phyloP scores from a whole-genome alignment of 495 filamentous ascomycete genomes.

The Penicillium atrosanguineum region DNA sequence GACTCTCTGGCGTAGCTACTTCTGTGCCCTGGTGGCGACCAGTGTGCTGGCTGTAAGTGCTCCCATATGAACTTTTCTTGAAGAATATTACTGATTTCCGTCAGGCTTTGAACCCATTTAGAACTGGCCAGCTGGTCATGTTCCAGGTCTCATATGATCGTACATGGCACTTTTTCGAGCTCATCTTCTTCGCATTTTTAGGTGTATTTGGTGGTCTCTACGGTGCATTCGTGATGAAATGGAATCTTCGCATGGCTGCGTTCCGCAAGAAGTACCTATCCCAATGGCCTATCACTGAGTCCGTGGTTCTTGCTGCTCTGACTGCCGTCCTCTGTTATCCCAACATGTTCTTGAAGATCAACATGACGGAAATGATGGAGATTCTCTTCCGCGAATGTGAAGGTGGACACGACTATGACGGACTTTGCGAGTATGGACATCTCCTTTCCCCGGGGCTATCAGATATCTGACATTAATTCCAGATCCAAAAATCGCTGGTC shows the following conservation, averaged over 20 bases:
- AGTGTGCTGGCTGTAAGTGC: constrained; percentile 73
- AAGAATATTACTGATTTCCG: constrained; percentile 12
- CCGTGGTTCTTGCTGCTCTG: constrained; percentile 73
- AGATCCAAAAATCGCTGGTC: constrained; percentile 64
- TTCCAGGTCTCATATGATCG: constrained; percentile 97
- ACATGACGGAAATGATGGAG: constrained; percentile 99
- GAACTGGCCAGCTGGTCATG: constrained; percentile 99
- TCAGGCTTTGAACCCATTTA: constrained; percentile 89
- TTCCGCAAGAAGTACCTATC: constrained; percentile 94
- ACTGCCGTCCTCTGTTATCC: constrained; percentile 94
- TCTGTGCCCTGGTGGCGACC: constrained; percentile 94
- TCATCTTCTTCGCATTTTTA: constrained; percentile 87
- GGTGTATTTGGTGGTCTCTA: constrained; percentile 95
- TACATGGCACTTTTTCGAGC: constrained; percentile 96
- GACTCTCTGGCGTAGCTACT: constrained; percentile 97
- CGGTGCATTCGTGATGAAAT: constrained; percentile 96
- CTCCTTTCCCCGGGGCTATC: background rate
- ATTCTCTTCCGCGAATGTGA: constrained; percentile 95
- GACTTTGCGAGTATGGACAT: constrained; percentile 72
- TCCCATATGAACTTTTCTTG: background rate
- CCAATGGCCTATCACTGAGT: constrained; percentile 83
- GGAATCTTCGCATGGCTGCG: constrained; percentile 87
- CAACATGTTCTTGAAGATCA: constrained; percentile 92
- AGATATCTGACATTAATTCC: constrained; percentile 23
- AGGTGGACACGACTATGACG: constrained; percentile 86